Percentiles rank a stretch among this genome's conserved stretches.
Evolutionary conservation across 768 basidiomycete species (phyloP).

Genomic region (Rhodotorula graminis): DNA sequence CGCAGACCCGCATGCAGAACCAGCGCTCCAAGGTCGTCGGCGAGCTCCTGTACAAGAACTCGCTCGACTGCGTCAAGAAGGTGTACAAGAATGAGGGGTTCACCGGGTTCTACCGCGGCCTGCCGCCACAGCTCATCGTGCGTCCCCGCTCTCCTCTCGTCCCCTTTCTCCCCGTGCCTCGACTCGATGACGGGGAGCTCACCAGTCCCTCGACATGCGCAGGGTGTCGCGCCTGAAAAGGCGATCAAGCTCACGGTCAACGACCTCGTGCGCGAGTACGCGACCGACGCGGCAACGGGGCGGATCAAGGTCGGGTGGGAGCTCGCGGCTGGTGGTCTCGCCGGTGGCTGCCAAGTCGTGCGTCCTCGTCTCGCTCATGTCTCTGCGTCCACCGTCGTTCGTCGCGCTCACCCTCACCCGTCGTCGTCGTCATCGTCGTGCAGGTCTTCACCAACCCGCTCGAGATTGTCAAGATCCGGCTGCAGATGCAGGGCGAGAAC

Average conservation of each 20-base stretch:
- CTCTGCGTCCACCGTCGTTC: background rate
- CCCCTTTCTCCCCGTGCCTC: too few relatives aligned
- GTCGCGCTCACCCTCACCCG: background rate
- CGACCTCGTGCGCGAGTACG: slow-evolving; percentile 74
- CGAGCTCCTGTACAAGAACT: slow-evolving; percentile 94
- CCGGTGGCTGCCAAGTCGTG: slow-evolving; percentile 97
- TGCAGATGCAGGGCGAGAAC: slow-evolving; percentile 93
- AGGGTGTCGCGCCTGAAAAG: slow-evolving; percentile 95
- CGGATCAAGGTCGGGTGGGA: slow-evolving; percentile 90
- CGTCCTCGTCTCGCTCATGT: background rate
- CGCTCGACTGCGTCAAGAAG: slow-evolving; percentile 84
- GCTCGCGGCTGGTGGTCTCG: slow-evolving; percentile 79
- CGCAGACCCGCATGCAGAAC: slow-evolving; percentile 77
- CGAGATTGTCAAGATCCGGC: slow-evolving; percentile 74
- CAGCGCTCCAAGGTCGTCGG: slow-evolving; percentile 95
- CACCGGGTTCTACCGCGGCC: slow-evolving; percentile 90
- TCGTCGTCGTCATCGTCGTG: background rate
- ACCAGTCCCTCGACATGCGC: background rate
- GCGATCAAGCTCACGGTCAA: slow-evolving; percentile 98
- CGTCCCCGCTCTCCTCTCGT: slow-evolving; percentile 36
- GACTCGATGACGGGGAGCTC: too few relatives aligned
- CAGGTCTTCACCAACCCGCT: slow-evolving; percentile 96
- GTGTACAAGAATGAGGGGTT: slow-evolving; percentile 93
- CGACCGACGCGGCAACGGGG: slow-evolving; percentile 92
- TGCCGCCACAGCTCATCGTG: slow-evolving; percentile 89